Percentiles rank a stretch among this genome's conserved stretches.
Evolutionary conservation across 2,329 filamentous ascomycete genomes (phyloP).

Genomic region (Diaporthe destruens): DNA sequence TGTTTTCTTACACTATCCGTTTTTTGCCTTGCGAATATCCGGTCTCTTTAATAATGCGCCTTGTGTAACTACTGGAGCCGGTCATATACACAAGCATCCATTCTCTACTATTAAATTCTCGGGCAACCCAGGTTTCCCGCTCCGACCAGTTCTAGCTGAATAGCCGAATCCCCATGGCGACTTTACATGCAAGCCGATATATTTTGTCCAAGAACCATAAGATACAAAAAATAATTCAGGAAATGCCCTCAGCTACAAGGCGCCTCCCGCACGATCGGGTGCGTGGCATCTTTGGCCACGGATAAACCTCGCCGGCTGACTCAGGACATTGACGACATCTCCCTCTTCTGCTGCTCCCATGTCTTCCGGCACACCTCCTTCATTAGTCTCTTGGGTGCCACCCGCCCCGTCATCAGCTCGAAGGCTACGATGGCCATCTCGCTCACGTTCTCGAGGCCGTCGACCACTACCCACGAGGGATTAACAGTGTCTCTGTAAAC

Average conservation of each 20-base stretch:
- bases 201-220: background rate
- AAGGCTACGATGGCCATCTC: conserved; percentile 84
- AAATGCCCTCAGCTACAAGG: background rate
- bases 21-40: no score
- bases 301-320: background rate
- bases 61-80: background rate
- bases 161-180: background rate
- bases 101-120: conserved; percentile 1
- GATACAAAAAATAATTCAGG: background rate
- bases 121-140: background rate
- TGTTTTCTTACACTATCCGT: no score
- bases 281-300: background rate
- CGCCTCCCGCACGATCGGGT: background rate
- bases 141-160: background rate
- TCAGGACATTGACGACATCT: conserved; percentile 43
- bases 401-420: conserved; percentile 79
- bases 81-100: conserved; percentile 1
- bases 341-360: conserved; percentile 55
- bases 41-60: no score
- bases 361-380: conserved; percentile 65
- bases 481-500: conserved; percentile 60
- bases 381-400: conserved; percentile 78
- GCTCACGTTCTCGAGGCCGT: conserved; percentile 78
- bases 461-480: conserved; percentile 77
- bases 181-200: background rate